Evolutionary conservation across 495 filamentous ascomycete genomes (phyloP).

Genomic region (Haplographium delicatum): DNA sequence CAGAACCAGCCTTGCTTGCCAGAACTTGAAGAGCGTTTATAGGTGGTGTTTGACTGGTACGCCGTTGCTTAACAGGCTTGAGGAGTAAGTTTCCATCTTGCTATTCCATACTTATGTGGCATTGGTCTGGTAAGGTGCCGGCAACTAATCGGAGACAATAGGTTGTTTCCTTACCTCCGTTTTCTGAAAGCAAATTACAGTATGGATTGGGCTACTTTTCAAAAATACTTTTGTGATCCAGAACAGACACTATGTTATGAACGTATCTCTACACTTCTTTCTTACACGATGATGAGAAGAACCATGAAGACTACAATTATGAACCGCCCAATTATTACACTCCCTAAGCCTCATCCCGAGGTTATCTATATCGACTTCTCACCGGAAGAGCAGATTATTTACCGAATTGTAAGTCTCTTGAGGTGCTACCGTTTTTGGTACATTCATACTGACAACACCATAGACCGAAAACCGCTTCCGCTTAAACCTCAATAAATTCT

Average conservation of each 20-base stretch:
- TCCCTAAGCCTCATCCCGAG: slow-evolving; percentile 38
- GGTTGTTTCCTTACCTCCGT: slow-evolving; percentile 57
- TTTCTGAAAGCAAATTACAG: slow-evolving; percentile 48
- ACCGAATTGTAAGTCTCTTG: slow-evolving; percentile 40
- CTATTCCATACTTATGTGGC: background rate
- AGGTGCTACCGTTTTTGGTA: slow-evolving; percentile 19
- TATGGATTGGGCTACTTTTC: slow-evolving; percentile 39
- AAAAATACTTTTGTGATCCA: slow-evolving; percentile 40
- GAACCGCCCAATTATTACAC: slow-evolving; percentile 46
- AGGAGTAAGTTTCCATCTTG: slow-evolving; percentile 22
- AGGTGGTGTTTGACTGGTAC: slow-evolving; percentile 61
- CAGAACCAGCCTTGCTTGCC: slow-evolving; percentile 47
- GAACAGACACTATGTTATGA: slow-evolving; percentile 27
- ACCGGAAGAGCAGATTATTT: slow-evolving; percentile 35
- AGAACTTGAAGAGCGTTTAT: slow-evolving; percentile 43
- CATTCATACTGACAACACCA: background rate
- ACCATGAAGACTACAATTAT: slow-evolving; percentile 49
- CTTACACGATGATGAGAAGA: slow-evolving; percentile 46
- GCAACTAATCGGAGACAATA: slow-evolving; percentile 28
- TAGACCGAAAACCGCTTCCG: slow-evolving; percentile 18
- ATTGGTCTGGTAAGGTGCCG: slow-evolving; percentile 14
- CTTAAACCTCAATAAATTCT: slow-evolving; percentile 10
- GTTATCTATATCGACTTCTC: slow-evolving; percentile 22
- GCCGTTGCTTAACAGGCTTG: slow-evolving; percentile 46
- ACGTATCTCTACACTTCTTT: slow-evolving; percentile 37